phyloP scores from a whole-genome alignment of 345 rosid genomes.

The Stellera chamaejasme region DNA sequence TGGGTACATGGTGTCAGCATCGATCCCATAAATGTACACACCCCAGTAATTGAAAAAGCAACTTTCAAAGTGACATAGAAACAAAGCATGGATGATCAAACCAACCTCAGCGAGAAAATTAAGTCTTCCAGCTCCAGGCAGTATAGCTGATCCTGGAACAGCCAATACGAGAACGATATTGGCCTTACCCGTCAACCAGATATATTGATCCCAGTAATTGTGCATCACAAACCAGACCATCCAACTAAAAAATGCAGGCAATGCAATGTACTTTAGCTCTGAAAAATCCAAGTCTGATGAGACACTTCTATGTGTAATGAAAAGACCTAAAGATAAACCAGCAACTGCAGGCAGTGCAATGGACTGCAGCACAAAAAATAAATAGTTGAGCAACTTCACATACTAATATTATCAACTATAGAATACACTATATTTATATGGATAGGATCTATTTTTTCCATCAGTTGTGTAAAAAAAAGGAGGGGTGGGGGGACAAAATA shows the following conservation, averaged over 20 bases:
- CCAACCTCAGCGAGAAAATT: slow-evolving; percentile 75
- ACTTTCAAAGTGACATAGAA: slow-evolving; percentile 82
- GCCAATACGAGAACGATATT: slow-evolving; percentile 75
- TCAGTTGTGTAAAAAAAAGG: background rate
- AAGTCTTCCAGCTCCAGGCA: slow-evolving; percentile 45
- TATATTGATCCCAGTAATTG: slow-evolving; percentile 95
- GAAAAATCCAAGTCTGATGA: slow-evolving; percentile 86
- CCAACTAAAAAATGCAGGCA: slow-evolving; percentile 30
- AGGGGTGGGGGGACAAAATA: background rate
- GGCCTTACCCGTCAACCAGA: slow-evolving; percentile 99
- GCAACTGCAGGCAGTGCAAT: slow-evolving; percentile 79
- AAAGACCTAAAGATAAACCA: slow-evolving; percentile 90
- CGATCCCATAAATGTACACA: slow-evolving; percentile 79
- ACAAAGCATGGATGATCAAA: slow-evolving; percentile 65
- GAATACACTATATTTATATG: background rate
- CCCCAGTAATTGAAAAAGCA: slow-evolving; percentile 83
- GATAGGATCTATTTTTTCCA: background rate
- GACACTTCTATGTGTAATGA: slow-evolving; percentile 80
- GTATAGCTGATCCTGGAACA: slow-evolving; percentile 92
- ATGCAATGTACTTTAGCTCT: slow-evolving; percentile 41
- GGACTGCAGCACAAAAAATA: slow-evolving; percentile 47
- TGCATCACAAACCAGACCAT: slow-evolving; percentile 93
- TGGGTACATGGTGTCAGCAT: slow-evolving; percentile 97
- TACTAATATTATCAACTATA: too few species aligned
- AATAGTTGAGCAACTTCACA: slow-evolving; percentile 5